Evolutionary conservation across 768 basidiomycete species (phyloP), one percentile per base, ranked within the genome.

Genomic region (Infundibulicybe gibba): DNA sequence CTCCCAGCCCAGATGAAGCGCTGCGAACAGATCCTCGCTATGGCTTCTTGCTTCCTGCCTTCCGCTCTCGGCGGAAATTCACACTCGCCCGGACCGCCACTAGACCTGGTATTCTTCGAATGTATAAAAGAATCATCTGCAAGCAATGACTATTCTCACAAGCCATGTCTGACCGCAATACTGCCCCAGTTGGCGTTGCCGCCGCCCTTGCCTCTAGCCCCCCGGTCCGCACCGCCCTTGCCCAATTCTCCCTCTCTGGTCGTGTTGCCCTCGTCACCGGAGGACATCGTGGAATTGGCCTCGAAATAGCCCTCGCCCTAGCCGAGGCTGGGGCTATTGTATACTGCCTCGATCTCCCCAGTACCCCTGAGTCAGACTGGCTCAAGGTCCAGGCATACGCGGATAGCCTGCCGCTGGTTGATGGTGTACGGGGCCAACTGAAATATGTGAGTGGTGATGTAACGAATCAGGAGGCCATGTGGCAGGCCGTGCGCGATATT

Each of bases 271-370:
- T 81, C 34, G 70, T 82, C 20, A 74, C 79, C 0, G 80, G 80
- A 0, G 79, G 68, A 0, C 74, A 79, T 45, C 65, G 77, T 32
- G 80, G 85, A 0, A 73, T 88, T 15, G 86, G 85, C 9, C 74
- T 88, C 11, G 61, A 64, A 45, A 55, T 60, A 32, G 56, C 61
- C 1, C 50, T 61, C 3, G 61, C 60, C 10, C 42, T 62, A 12
- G 56, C 53, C 8, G 63, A 63, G 48, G 63, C 58, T 4, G 60
- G 61, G 14, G 62, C 57, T 13, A 47, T 50, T 16, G 65, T 72
- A 20, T 87, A 87, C 63, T 85, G 84, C 56, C 62, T 87, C 12
- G 85, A 87, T 64, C 66, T 85, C 14, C 71, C 79, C 0, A 47
- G 53, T 16, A 45, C 66, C 25, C 77, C 83, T 0, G 70, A 70